Conservation (phyloP, 2,329 filamentous ascomycete species). For the Cryphonectria japonica region DNA sequence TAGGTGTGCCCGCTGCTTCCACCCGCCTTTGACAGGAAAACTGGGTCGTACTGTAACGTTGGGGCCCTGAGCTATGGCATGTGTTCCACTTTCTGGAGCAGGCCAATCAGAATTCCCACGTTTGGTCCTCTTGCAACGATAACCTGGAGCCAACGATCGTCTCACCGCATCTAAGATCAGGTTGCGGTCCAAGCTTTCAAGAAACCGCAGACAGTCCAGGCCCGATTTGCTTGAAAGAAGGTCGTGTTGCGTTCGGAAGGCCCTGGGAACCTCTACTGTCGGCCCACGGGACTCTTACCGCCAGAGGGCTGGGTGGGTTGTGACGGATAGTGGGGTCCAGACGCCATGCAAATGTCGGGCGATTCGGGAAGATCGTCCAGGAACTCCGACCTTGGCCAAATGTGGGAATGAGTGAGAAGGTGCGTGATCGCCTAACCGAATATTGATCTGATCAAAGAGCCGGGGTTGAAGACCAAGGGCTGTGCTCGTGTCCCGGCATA, state of each 20-base stretch:
- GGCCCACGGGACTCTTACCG: constrained; percentile 15
- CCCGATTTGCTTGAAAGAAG: neutral
- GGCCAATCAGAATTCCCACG: constrained; percentile 1
- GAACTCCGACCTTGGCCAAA: neutral
- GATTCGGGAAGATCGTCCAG: neutral
- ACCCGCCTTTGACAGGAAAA: constrained; percentile 29
- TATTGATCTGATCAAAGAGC: neutral
- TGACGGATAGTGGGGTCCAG: constrained; percentile 6
- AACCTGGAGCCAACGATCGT: neutral
- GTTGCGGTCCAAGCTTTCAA: neutral
- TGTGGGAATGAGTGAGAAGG: neutral
- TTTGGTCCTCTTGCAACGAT: neutral
- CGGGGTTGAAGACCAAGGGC: neutral
- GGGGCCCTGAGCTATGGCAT: neutral
- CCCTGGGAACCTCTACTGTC: neutral
- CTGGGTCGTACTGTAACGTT: constrained; percentile 20
- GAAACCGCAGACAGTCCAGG: neutral
- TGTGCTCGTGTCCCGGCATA: neutral
- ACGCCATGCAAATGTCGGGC: constrained; percentile 22
- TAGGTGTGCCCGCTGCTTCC: constrained; percentile 16
- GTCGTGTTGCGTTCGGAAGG: neutral
- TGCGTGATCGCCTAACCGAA: neutral
- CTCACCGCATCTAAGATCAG: constrained; percentile 2
- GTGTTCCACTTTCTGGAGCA: neutral
- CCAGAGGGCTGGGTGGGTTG: constrained; percentile 7